Base-by-base conservation (phyloP, 495 filamentous ascomycete genomes). In the Cryomyces antarcticus region DNA sequence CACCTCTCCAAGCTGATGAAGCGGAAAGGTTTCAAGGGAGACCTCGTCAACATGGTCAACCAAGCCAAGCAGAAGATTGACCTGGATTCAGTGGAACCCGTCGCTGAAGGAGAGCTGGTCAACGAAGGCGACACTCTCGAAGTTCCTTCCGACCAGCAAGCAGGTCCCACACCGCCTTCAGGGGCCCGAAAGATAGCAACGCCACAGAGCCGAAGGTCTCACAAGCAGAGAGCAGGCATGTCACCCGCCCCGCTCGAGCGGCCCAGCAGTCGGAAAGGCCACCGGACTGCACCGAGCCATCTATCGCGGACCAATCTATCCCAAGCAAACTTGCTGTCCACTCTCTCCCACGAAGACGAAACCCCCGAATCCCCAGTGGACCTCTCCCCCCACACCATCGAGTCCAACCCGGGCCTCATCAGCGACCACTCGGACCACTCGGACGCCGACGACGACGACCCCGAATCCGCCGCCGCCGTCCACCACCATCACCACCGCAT, bases 371-470 rank as follows among this genome's bases (percentile, higher is more conserved):
- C 55, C 0, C 59, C 62, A 24, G 48, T 68, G 7, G 79, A 84
- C 41, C 62, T 89, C 31, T 88, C 80, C 51, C 85, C 86, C 6
- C 73, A 83, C 48, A 84, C 83, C 5, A 63, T 78, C 30, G 73
- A 82, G 31, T 82, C 81, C 51, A 86, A 88, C 56, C 86, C 86
- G 9, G 88, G 82, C 36, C 64, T 94, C 42, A 82, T 93, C 48
- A 87, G 81, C 61, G 86, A 94, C 57, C 79, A 87, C 54, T 80
- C 59, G 12, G 60, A 60, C 37, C 61, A 62, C 33, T 58, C 59
- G 11, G 59, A 57, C 37, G 59, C 62, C 13, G 53, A 63, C 37
- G 57, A 49, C 13, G 55, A 24, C 17, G 17, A 24, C 17, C 17
- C 17, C 17, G 17, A 24, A 24, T 24, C 17, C 17, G 17, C 2